Evolutionary conservation across 1,284 basidiomycete species (phyloP), one percentile per base, ranked within the genome.

Genomic region (Naganishia albida): DNA sequence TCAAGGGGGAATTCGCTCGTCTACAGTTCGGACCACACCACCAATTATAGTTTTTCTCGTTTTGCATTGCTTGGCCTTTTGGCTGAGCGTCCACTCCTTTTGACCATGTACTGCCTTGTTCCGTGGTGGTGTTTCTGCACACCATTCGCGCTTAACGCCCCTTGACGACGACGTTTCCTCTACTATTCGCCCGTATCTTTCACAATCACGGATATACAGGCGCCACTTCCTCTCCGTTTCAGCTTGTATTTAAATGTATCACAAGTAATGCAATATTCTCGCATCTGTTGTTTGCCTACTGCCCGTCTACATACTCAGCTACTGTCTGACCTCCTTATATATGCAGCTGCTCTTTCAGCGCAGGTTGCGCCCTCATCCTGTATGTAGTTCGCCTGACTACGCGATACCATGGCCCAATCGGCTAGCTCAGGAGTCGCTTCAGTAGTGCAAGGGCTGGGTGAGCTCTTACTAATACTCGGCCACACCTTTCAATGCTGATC

Each of bases 211-310:
- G 52, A 38, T 23, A 23, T n/a, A 20, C 20, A 49, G 57, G 46
- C 20, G 3, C 46, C 20, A 20, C 46, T 49, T 60, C 20, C 44
- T 42, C 34, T 25, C 26, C n/a, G 38, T 28, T 49, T 34, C 49
- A 60, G 46, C 46, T 60, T 60, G 57, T 60, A 60, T 50, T 51
- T 23, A 25, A 49, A 50, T 60, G 57, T 60, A 60, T 50, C 57
- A 60, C 46, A 50, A 26, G 57, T 40, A 50, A 60, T 60, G 57
- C 57, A 60, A 50, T 26, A 10, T 39, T 60, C 20, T 60, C 57
- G 34, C 34, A 40, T 48, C 34, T 34, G 34, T 34, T 34, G 34
- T 34, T 10, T 10, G 34, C 34, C 34, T 34, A 10, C 34, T 10
- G 34, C 10, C 6, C 10, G 34, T 10, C 34, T 34, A 34, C 10